A percentile compares a stretch with the other conserved stretches of the same genome.
Conservation (phyloP, 371 early-diverging fungal species). For the Mucor mucedo region DNA sequence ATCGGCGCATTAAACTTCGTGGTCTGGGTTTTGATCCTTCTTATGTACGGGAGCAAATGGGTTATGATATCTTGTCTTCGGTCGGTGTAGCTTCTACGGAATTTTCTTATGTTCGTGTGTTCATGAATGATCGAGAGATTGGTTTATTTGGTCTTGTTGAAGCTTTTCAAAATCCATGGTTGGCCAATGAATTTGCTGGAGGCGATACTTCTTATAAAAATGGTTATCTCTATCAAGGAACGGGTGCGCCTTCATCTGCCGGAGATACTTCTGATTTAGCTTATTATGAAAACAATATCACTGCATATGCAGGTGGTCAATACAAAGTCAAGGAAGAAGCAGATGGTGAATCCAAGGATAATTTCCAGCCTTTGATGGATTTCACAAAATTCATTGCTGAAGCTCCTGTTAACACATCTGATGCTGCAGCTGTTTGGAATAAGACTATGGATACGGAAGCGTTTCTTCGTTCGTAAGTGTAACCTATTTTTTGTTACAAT, state of each 20-base stretch:
- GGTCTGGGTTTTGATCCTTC: conserved; percentile 47
- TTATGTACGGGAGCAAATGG: conserved; percentile 49
- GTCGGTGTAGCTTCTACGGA: conserved; percentile 47
- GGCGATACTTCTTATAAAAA: conserved; percentile 14
- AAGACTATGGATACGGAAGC: conserved; percentile 19
- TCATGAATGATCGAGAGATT: conserved; percentile 20
- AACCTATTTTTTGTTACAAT: background rate
- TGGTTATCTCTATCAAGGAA: conserved; percentile 25
- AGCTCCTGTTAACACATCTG: conserved; percentile 3
- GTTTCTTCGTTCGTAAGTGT: conserved; percentile 25
- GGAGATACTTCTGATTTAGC: conserved; percentile 17
- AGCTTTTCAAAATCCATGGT: conserved; percentile 30
- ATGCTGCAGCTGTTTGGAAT: conserved; percentile 19
- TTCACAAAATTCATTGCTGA: conserved; percentile 30
- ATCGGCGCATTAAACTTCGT: conserved; percentile 54
- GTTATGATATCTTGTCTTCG: conserved; percentile 44
- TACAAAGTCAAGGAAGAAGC: conserved; percentile 29
- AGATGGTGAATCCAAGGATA: background rate
- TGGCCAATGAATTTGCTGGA: conserved; percentile 16
- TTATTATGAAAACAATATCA: conserved; percentile 13
- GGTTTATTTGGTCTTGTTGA: conserved; percentile 32
- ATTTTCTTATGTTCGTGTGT: conserved; percentile 44
- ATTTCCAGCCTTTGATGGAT: conserved; percentile 10
- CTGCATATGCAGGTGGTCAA: conserved; percentile 18
- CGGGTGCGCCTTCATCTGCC: background rate